Conservation (phyloP, 495 filamentous ascomycete genomes). For the Penicillium samsonianum region DNA sequence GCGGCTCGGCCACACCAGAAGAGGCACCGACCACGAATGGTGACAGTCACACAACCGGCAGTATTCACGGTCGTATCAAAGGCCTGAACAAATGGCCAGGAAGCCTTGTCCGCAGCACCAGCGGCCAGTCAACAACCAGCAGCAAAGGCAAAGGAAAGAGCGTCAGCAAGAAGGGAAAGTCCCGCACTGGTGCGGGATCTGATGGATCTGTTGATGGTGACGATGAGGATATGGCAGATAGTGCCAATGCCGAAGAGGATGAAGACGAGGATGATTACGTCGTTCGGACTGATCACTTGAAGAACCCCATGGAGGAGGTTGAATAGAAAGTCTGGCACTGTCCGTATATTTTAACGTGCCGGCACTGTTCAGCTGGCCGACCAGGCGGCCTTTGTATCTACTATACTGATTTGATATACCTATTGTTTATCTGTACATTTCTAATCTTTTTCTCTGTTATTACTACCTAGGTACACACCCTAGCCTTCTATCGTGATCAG, state of each 20-base stretch:
- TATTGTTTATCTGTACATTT: slow-evolving; percentile 6
- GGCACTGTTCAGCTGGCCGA: neutral
- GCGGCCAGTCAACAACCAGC: slow-evolving; percentile 31
- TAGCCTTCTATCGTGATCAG: neutral
- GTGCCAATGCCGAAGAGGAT: slow-evolving; percentile 36
- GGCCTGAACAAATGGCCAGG: slow-evolving; percentile 35
- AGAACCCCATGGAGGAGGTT: slow-evolving; percentile 31
- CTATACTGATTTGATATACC: slow-evolving; percentile 9
- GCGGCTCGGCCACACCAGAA: slow-evolving; percentile 13
- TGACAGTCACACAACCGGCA: slow-evolving; percentile 24
- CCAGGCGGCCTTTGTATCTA: slow-evolving; percentile 5
- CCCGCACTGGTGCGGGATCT: slow-evolving; percentile 30
- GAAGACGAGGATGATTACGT: slow-evolving; percentile 53
- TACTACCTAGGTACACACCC: neutral
- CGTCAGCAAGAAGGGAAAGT: slow-evolving; percentile 46
- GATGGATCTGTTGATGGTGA: slow-evolving; percentile 43
- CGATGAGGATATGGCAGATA: slow-evolving; percentile 42
- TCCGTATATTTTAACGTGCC: neutral
- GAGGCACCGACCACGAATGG: slow-evolving; percentile 37
- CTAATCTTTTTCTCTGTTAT: neutral
- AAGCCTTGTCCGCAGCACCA: slow-evolving; percentile 30
- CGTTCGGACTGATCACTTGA: slow-evolving; percentile 45
- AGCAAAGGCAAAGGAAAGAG: slow-evolving; percentile 45
- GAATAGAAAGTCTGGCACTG: slow-evolving; percentile 19
- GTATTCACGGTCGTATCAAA: slow-evolving; percentile 32